phyloP scores from a whole-genome alignment of 768 basidiomycete genomes.

The Termitomyces bulborhizus region DNA sequence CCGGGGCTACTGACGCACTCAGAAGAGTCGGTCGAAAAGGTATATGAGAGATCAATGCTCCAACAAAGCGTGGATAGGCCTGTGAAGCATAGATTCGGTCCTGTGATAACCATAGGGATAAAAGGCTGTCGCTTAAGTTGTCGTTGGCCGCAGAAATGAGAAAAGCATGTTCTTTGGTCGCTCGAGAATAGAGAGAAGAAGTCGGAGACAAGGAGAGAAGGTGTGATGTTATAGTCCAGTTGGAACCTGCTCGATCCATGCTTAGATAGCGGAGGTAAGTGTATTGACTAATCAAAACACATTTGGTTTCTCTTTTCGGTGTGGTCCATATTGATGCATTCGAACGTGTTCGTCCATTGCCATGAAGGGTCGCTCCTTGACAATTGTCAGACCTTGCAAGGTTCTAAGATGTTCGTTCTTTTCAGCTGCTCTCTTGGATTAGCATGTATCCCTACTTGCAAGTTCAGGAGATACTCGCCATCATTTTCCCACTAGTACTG shows the following conservation, averaged over 20 bases:
- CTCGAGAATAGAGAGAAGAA: conserved; percentile 29
- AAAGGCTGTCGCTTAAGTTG: conserved; percentile 37
- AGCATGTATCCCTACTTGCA: background rate
- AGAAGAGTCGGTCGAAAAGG: conserved; percentile 35
- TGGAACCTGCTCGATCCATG: background rate
- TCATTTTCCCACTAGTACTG: background rate
- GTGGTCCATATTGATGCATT: no score
- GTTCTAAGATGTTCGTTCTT: background rate
- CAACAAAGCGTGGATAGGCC: conserved; percentile 71
- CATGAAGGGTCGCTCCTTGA: background rate
- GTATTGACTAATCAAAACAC: no score
- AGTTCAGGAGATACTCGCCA: background rate
- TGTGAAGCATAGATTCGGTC: conserved; percentile 71
- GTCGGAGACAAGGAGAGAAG: conserved; percentile 3
- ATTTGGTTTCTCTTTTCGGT: no score
- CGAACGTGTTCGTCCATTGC: background rate
- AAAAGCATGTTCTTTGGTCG: conserved; percentile 48
- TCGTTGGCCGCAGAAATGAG: conserved; percentile 51
- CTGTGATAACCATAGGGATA: conserved; percentile 63
- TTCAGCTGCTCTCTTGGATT: background rate
- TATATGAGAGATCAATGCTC: conserved; percentile 54
- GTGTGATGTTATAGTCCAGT: conserved; percentile 6
- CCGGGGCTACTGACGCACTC: conserved; percentile 22
- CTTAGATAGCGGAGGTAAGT: background rate
- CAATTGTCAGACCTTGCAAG: background rate